Evolutionary conservation across 164 flowering plant species (phyloP), one percentile per base, ranked within the genome.

Genomic region (Piper longum): DNA sequence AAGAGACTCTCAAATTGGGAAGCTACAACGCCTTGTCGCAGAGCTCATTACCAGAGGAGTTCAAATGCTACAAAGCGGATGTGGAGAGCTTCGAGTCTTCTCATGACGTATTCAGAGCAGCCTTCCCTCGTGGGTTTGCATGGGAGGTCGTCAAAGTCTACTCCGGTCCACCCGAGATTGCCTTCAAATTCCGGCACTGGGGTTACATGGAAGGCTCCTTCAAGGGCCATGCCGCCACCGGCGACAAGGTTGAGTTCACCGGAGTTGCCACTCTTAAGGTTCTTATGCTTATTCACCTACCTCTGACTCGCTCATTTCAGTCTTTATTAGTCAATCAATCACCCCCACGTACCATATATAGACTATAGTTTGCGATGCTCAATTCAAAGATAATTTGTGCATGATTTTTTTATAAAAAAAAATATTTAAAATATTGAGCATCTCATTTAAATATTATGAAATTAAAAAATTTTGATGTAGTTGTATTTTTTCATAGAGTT

Each of bases 141-240:
- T 89, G 92, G 98, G 98, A 91, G 68, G 88, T 91, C 16, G 17
- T 83, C 2, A 19, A 55, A 3, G 96, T 89, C n/a, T 82, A 84
- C 56, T 82, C 95, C 0, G 93, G 88, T 4, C 95, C 98, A 0
- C 98, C 98, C 7, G 67, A 69, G 40, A 82, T 91, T 7, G 71
- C 82, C 18, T 89, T 58, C 83, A 89, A 91, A 76, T 91, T 83
- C 73, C 72, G 98, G 77, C 98, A 92, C 66, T 92, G 98, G 98
- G 98, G 95, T 56, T 83, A 54, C 77, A 86, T 85, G 70, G 98
- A 92, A 61, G 96, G 96, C 0, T 87, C 92, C 43, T 91, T 78
- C 77, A 82, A 77, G 67, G 92, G 87, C 5, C 91, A 84, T 75
- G 82, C 88, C 19, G 93, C 96, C 2, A 92, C 96, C 1, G 91